A percentile compares a stretch with the other conserved stretches of the same genome.
phyloP scores from a whole-genome alignment of 1,139 yeast genomes.

The Kluyveromyces marxianus region DNA sequence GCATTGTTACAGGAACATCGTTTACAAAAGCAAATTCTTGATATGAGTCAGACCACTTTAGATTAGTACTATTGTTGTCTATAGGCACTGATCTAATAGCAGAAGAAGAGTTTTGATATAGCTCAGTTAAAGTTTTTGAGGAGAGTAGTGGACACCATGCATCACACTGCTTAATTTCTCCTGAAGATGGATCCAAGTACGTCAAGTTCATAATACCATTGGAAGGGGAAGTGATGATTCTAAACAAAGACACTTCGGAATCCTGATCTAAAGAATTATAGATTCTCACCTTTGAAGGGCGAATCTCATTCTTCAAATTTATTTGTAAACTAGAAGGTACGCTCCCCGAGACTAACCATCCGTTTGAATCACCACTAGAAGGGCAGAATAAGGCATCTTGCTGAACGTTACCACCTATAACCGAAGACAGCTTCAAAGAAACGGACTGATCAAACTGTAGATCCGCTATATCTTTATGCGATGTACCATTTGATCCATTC shows the following conservation, averaged over 20 bases:
- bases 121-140: conserved; percentile 24
- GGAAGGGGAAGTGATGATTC: conserved; percentile 71
- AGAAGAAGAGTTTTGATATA: conserved; percentile 14
- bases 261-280: conserved; percentile 49
- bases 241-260: conserved; percentile 50
- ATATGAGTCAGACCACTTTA: conserved; percentile 41
- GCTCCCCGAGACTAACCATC: conserved; percentile 53
- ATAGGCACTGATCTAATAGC: conserved; percentile 15
- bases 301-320: conserved; percentile 46
- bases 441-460: conserved; percentile 56
- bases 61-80: conserved; percentile 24
- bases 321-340: conserved; percentile 57
- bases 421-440: conserved; percentile 47
- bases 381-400: conserved; percentile 58
- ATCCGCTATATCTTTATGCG: conserved; percentile 17
- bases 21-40: conserved; percentile 83
- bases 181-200: conserved; percentile 66
- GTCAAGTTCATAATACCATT: conserved; percentile 89
- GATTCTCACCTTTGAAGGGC: conserved; percentile 69
- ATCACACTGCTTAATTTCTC: conserved; percentile 57
- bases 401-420: conserved; percentile 33
- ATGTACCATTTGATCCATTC: conserved; percentile 3
- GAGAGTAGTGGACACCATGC: conserved; percentile 73
- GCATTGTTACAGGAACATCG: conserved; percentile 48
- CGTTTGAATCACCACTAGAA: conserved; percentile 26